phyloP scores from a whole-genome alignment of 2,329 filamentous ascomycete species.

The Aphanocladium album region DNA sequence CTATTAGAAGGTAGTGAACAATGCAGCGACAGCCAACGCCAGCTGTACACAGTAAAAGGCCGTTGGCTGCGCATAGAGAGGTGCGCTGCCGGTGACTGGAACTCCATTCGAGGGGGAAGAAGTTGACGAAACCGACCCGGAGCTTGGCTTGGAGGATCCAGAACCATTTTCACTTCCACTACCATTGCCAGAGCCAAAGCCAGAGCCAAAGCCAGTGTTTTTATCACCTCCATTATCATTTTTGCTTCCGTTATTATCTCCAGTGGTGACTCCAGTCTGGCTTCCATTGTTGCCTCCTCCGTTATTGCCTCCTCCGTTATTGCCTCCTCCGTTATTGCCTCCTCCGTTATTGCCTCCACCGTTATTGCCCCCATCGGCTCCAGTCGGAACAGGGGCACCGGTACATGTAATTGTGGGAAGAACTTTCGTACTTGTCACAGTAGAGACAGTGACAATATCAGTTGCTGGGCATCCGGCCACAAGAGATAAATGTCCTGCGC shows the following conservation, averaged over 20 bases:
- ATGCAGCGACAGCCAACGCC: not conserved
- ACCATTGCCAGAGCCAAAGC: not conserved
- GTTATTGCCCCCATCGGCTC: not conserved
- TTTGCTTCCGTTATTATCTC: not conserved
- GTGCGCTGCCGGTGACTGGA: not conserved
- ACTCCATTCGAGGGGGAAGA: not conserved
- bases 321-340: not conserved
- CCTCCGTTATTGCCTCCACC: not conserved
- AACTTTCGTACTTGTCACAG: not conserved
- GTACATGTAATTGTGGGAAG: not conserved
- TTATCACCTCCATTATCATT: not conserved
- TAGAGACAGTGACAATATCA: not conserved
- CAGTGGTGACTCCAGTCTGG: not conserved
- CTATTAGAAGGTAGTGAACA: constrained; percentile 7
- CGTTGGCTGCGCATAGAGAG: not conserved
- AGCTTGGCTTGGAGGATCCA: not conserved
- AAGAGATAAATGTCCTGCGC: not conserved
- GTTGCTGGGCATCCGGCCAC: not conserved
- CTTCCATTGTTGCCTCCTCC: not conserved
- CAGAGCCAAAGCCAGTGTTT: not conserved
- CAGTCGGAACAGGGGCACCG: not conserved
- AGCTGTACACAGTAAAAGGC: not conserved
- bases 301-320: too few relatives aligned
- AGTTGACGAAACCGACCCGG: not conserved
- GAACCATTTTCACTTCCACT: not conserved